These are phyloP conservation scores for Glomus cerebriforme DNA, from an alignment of 192 early-diverging fungal genomes.

Conservation along the genomic window DNA sequence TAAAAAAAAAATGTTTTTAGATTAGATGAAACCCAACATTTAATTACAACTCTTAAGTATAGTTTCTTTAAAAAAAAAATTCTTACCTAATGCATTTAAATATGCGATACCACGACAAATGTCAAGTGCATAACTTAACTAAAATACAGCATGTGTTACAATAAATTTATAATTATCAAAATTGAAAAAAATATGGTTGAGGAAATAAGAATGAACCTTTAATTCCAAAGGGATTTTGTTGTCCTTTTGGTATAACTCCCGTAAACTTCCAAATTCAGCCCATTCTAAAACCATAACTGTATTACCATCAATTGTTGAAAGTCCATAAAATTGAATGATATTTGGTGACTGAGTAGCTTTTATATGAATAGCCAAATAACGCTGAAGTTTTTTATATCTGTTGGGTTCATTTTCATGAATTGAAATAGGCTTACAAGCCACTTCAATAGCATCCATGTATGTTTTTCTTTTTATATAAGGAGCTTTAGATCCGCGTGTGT, in stretches of 20 bases:
- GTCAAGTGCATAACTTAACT: conserved; percentile 4
- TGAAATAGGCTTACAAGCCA: conserved; percentile 1
- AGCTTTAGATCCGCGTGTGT: neutral
- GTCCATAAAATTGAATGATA: conserved; percentile 19
- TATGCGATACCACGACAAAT: conserved; percentile 26
- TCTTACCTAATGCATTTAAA: neutral
- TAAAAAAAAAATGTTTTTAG: no score
- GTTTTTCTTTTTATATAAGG: neutral
- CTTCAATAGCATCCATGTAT: neutral
- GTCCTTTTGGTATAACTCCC: neutral
- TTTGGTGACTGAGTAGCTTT: neutral
- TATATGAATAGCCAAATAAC: neutral
- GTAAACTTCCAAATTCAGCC: conserved; percentile 15
- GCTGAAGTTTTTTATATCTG: neutral
- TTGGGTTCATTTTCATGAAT: neutral
- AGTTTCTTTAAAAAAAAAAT: no score
- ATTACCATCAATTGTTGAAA: neutral
- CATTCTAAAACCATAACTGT: conserved; percentile 22
- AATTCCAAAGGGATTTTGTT: conserved; percentile 5
- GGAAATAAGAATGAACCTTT: neutral
- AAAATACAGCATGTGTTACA: neutral
- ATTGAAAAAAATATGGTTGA: neutral
- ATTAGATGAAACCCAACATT: no score
- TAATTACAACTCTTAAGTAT: no score
- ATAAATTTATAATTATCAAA: neutral